phyloP scores from a whole-genome alignment of 2,329 filamentous ascomycete species.

The Alternaria novae-zelandiae region DNA sequence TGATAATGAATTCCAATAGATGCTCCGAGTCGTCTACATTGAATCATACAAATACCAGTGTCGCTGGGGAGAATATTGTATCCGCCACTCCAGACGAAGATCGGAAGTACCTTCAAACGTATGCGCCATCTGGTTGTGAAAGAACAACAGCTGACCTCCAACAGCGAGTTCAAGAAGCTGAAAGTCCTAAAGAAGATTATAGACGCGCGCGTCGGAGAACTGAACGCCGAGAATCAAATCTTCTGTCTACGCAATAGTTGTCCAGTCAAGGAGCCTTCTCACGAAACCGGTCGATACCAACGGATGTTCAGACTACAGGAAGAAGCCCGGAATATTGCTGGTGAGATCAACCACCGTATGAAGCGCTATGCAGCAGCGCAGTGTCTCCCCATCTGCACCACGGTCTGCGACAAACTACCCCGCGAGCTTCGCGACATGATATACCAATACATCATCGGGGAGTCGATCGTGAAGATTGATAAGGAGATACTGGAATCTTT shows the following conservation, averaged over 20 bases:
- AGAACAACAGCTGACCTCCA: not conserved
- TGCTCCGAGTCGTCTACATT: too few species aligned
- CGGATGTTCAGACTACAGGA: not conserved
- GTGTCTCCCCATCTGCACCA: not conserved
- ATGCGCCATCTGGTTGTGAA: not conserved
- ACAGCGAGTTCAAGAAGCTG: not conserved
- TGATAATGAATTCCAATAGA: too few species aligned
- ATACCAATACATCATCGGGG: not conserved
- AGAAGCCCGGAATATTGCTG: not conserved
- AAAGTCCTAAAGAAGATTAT: not conserved
- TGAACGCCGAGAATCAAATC: not conserved
- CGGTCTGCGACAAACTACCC: not conserved
- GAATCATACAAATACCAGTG: too few species aligned
- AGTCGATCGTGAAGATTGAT: not conserved
- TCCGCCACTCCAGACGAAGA: not conserved
- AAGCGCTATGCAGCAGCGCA: not conserved
- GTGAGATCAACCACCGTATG: not conserved
- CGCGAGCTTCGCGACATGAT: not conserved
- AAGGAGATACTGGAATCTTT: not conserved
- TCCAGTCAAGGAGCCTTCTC: not conserved
- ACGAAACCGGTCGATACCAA: not conserved
- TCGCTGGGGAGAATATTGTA: not conserved
- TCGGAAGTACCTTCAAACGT: not conserved
- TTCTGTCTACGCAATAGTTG: not conserved
- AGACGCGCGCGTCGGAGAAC: not conserved